Base-by-base conservation (phyloP, 2,329 filamentous ascomycete species). In the Ophiosphaerella herpotricha region DNA sequence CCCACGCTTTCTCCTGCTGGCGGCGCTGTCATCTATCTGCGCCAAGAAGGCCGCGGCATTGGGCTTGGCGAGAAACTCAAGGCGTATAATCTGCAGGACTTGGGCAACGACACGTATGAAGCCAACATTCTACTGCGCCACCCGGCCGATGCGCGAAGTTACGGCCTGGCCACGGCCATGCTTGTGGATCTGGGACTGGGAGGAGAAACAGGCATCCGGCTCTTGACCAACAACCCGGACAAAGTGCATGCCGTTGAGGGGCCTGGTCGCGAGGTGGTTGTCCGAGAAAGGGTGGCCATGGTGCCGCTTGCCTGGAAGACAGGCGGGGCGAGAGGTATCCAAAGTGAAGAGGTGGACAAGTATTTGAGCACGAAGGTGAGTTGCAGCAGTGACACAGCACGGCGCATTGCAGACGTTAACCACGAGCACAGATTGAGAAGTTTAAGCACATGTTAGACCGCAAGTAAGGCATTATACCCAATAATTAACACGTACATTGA, bases 101-200 rank as follows among this genome's bases (percentile, higher is more conserved):
- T 99, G 23, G 94, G 94, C 0, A 92, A 89, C n/a, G 94, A 99
- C 74, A 99, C 94, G 0, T 95, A 97, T 32, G 91, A 99, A 75
- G 94, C 94, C 2, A 99, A 99, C 66, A 76, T 99, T 39, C 74
- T 97, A 21, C 79, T 99, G 36, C 81, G 94, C 38, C 94, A 99
- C 73, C 94, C 94, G 0, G 94, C 94, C 1, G 94, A 99, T 73
- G 94, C 94, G 18, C 81, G 94, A 46, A 96, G 90, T 63, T 99
- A 99, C 67, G 94, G 94, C 1, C 77, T 99, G n/a, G 94, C 94
- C 2, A 99, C 94, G 1, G 92, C 93, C 0, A 97, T 99, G 82
- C 79, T 99, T 46, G 80, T 86, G 53, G 94, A 99, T 75, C 77
- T 99, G 26, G 92, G 90, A 0, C 82, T 86, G 7, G 83, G 81